These are phyloP conservation scores for Climacium dendroides DNA, from an alignment of 225 moss, liverwort and hornwort species.

Conservation along the genomic window DNA sequence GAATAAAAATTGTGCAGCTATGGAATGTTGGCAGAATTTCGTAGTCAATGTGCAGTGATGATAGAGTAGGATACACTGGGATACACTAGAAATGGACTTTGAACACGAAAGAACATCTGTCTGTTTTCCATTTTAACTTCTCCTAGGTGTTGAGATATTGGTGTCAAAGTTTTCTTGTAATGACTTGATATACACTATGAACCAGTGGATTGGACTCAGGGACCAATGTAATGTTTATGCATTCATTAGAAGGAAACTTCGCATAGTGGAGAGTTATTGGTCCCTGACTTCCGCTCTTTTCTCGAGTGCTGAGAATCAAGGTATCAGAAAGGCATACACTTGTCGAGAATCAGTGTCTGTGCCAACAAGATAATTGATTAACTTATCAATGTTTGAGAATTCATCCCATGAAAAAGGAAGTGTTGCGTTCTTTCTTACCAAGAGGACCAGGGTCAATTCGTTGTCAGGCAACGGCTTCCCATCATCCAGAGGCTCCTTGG, in stretches of 20 bases:
- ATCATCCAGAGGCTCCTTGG: slow-evolving; percentile 24
- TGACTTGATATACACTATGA: neutral
- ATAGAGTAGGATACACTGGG: neutral
- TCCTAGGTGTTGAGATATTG: neutral
- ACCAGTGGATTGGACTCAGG: neutral
- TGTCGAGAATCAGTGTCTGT: neutral
- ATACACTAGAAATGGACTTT: neutral
- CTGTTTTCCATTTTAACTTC: neutral
- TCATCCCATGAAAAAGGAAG: too few relatives aligned
- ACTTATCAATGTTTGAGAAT: neutral
- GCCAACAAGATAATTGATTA: neutral
- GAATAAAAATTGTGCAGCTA: neutral
- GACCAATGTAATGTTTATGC: neutral
- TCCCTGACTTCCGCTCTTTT: neutral
- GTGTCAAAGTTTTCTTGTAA: neutral
- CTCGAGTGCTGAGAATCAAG: neutral
- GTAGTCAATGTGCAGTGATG: neutral
- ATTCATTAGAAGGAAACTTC: neutral
- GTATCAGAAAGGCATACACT: neutral
- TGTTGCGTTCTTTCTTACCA: neutral
- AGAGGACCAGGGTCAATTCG: slow-evolving; percentile 1
- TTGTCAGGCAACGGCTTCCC: slow-evolving; percentile 15
- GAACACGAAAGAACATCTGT: neutral
- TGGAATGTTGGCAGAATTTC: neutral
- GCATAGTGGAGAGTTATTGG: neutral